Evolutionary conservation across 2,329 filamentous ascomycete genomes (phyloP), one percentile per base, ranked within the genome.

Genomic region (Pyrenophora graminea): DNA sequence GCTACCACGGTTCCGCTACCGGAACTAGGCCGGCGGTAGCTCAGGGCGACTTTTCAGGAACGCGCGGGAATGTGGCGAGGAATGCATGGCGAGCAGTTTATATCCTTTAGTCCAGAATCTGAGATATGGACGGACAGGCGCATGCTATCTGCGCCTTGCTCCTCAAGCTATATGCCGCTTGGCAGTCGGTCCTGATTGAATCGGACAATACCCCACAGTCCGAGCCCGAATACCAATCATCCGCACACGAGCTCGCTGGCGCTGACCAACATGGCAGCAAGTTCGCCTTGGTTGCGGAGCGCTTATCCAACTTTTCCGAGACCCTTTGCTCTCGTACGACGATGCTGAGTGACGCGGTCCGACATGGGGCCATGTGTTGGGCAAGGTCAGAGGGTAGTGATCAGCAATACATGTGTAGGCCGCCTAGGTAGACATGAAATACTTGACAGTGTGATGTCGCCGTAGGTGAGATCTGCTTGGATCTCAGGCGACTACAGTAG

Each of bases 21-120:
- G 21, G 21, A 46, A 44, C 51, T 44, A 50, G 44, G 27, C 39
- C 45, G 33, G 21, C 27, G 21, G 41, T 49, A 45, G 42, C 41
- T 39, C 41, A 45, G 41, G 43, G 31, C 38, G 51, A 39, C 27
- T 45, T 33, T 58, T 49, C 51, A 58, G 47, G 36, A 48, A 57
- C 40, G 45, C 50, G 48, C 37, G 50, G 37, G 37, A 39, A 33
- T 39, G 39, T 30, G 38, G 43, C 19, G 37, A 44, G 45, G 23
- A 33, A 47, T 48, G 45, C 31, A 56, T 42, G 15, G 19, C 15
- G 32, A n/a, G 38, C 40, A 39, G 12, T 30, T 44, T 40, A 37
- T 37, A 49, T 53, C 46, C 25, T 12, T 3, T 23, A 43, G 19
- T 23, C 38, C 46, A 6, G 33, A 31, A 21, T 21, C 37, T 32